A percentile compares a stretch with the other conserved stretches of the same genome.
Evolutionary conservation across 2,329 filamentous ascomycete species (phyloP).

Genomic region (Monilinia aucupariae): DNA sequence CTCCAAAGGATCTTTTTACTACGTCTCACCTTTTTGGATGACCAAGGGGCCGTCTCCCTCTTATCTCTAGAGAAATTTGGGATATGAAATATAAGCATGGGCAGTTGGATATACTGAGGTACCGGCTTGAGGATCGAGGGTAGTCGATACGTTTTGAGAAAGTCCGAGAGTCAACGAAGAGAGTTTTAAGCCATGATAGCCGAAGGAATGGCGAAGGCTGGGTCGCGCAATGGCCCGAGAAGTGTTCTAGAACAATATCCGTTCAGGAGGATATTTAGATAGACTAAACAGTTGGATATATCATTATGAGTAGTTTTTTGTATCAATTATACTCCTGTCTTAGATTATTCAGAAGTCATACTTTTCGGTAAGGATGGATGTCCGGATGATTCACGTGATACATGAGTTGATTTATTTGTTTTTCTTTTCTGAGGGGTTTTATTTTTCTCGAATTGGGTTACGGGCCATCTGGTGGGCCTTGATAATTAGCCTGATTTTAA

Average conservation of each 20-base stretch:
- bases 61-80: not conserved
- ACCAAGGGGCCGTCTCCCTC: not conserved
- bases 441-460: no score
- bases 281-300: not conserved
- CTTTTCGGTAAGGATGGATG: not conserved
- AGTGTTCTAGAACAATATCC: not conserved
- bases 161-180: not conserved
- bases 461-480: no score
- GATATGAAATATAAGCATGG: no score
- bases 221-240: not conserved
- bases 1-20: not conserved
- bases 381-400: not conserved
- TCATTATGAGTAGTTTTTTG: not conserved
- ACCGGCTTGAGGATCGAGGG: not conserved
- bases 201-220: not conserved
- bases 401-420: no score
- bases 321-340: not conserved
- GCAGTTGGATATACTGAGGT: not conserved
- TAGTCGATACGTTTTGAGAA: not conserved
- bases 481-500: not conserved
- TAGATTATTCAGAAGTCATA: not conserved
- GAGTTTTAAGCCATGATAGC: not conserved
- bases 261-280: not conserved
- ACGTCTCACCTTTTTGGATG: not conserved
- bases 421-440: no score